phyloP scores from a whole-genome alignment of 257 asterid species.

The Ophiorrhiza pumila region DNA sequence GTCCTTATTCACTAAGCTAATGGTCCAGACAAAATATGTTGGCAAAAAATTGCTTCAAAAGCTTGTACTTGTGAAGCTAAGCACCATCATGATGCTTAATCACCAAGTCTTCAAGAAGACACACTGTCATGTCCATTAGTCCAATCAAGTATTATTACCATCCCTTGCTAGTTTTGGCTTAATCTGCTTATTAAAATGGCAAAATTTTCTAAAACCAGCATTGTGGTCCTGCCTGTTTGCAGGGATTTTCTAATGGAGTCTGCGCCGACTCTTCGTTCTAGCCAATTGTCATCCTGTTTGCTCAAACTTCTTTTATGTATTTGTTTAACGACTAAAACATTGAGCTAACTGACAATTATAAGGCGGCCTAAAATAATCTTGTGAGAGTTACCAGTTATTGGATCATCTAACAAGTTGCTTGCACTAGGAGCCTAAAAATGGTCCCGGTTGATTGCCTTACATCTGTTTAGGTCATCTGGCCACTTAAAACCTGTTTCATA shows the following conservation, averaged over 20 bases:
- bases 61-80: background rate
- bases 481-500: background rate
- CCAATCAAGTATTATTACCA: background rate
- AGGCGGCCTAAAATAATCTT: background rate
- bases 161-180: background rate
- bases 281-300: background rate
- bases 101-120: background rate
- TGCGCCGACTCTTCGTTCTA: background rate
- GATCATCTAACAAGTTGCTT: conserved; percentile 5
- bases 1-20: background rate
- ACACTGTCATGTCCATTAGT: background rate
- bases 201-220: background rate
- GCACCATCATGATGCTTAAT: background rate
- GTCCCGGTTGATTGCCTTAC: background rate
- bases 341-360: background rate
- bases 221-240: conserved; percentile 10
- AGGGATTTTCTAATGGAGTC: background rate
- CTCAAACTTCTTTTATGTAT: background rate
- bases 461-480: background rate
- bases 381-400: background rate
- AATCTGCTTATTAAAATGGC: background rate
- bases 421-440: background rate
- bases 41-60: background rate
- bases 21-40: background rate
- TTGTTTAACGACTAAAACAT: background rate